These are phyloP conservation scores for Aspergillus puulaauensis DNA, from an alignment of 2,329 filamentous ascomycete genomes.

Conservation along the genomic window DNA sequence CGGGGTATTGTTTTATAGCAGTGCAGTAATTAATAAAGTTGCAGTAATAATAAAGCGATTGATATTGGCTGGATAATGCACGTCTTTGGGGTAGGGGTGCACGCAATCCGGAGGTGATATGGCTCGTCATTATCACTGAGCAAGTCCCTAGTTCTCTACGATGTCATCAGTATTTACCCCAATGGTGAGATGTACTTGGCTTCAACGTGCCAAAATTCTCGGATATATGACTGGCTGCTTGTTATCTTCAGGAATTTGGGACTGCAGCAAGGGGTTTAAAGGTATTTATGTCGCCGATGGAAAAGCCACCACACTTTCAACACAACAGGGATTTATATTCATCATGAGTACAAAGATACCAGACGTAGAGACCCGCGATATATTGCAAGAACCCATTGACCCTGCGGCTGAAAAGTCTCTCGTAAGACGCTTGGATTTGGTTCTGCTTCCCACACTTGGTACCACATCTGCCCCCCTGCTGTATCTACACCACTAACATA, in stretches of 20 bases:
- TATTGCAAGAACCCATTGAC: background rate
- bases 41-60: too few relatives aligned
- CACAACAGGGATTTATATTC: too few relatives aligned
- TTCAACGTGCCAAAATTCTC: too few relatives aligned
- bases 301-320: background rate
- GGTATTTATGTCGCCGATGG: background rate
- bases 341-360: background rate
- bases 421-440: background rate
- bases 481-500: background rate
- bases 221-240: background rate
- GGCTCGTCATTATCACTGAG: background rate
- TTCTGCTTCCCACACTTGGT: background rate
- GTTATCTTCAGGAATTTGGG: background rate
- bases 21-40: too few relatives aligned
- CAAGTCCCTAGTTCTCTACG: too few relatives aligned
- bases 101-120: background rate
- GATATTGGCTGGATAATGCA: too few relatives aligned
- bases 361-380: background rate
- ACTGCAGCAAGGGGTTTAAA: background rate
- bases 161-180: background rate
- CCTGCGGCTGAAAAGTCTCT: background rate
- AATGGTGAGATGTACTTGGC: background rate
- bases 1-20: background rate
- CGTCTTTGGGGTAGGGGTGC: background rate
- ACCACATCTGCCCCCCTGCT: background rate